Evolutionary conservation across 805 yeast genomes (phyloP).

Genomic region (Pichia paraexigua): DNA sequence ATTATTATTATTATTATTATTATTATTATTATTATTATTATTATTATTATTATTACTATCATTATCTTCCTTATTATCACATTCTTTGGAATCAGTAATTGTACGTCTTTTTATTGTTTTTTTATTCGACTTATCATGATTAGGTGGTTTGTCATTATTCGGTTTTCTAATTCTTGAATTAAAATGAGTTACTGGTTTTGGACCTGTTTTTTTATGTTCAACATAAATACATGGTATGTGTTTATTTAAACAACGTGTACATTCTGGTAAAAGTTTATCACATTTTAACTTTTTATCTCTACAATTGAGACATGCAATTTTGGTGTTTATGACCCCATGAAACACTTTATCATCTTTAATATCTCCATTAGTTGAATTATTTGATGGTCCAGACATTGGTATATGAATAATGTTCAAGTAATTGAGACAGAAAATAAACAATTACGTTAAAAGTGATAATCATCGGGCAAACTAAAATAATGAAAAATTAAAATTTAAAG

Average conservation of each 20-base stretch:
- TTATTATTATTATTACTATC: neutral
- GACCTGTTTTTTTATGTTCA: conserved; percentile 27
- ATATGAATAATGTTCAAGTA: no score
- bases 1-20: neutral
- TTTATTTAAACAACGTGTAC: conserved; percentile 20
- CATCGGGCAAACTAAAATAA: no score
- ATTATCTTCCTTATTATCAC: neutral
- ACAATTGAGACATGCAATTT: conserved; percentile 28
- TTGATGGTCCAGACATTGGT: neutral
- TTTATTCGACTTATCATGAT: neutral
- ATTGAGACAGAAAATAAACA: no score
- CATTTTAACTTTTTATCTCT: conserved; percentile 27
- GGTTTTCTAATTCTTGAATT: neutral
- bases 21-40: neutral
- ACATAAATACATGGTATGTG: conserved; percentile 19
- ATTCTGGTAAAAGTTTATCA: conserved; percentile 21
- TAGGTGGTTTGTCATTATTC: neutral
- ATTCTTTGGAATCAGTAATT: neutral
- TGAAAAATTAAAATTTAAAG: no score
- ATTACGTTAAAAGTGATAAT: no score
- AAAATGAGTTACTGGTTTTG: conserved; percentile 15
- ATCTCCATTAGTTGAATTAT: neutral
- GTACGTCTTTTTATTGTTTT: neutral
- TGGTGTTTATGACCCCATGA: conserved; percentile 9
- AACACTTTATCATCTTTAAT: neutral